These are phyloP conservation scores for Apiosordaria backusii DNA, from an alignment of 495 filamentous ascomycete genomes.

Conservation along the genomic window DNA sequence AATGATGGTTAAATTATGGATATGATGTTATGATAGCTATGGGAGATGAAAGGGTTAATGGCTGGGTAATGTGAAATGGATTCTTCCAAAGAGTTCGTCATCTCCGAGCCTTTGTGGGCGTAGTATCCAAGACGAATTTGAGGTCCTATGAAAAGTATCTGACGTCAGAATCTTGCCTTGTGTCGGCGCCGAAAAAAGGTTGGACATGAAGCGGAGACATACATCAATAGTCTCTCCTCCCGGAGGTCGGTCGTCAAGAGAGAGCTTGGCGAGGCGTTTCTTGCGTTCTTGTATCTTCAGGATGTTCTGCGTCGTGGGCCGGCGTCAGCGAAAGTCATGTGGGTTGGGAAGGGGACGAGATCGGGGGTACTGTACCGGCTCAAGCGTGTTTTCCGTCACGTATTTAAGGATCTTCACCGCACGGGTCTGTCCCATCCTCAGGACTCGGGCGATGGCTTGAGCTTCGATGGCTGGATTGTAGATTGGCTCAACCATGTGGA, in stretches of 20 bases:
- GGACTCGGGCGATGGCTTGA: conserved; percentile 3
- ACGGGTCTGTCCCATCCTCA: conserved; percentile 6
- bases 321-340: neutral
- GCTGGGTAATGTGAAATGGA: no score
- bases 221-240: conserved; percentile 4
- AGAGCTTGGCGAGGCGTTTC: neutral
- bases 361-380: neutral
- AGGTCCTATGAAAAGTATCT: neutral
- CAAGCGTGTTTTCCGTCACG: neutral
- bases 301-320: neutral
- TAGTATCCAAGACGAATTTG: neutral
- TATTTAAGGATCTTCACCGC: neutral
- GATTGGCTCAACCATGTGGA: conserved; percentile 3
- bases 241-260: neutral
- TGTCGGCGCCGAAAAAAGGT: no score
- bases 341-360: neutral
- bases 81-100: no score
- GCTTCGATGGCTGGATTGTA: conserved; percentile 7
- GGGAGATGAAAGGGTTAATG: neutral
- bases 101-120: no score
- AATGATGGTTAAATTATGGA: no score
- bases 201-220: neutral
- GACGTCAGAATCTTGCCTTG: neutral
- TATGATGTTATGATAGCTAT: no score
- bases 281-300: conserved; percentile 1